Conservation (phyloP, 768 basidiomycete genomes). For the Exidia glandulosa region DNA sequence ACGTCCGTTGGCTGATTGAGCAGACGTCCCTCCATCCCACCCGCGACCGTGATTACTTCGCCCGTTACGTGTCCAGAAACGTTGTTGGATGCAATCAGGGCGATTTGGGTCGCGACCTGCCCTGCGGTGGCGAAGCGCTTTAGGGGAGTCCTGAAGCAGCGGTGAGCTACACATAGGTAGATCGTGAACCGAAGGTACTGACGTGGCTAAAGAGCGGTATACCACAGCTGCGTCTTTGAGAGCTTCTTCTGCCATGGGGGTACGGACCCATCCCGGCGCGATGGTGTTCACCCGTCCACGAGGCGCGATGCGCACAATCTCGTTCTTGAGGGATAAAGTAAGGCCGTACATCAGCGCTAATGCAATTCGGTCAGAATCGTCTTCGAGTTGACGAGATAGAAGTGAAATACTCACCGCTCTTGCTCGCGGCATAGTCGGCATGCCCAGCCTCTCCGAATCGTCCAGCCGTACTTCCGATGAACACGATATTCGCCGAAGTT, state of each 20-base stretch:
- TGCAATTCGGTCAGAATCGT: too few species aligned
- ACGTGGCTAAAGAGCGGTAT: slow-evolving; percentile 60
- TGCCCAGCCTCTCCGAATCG: slow-evolving; percentile 62
- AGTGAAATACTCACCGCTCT: slow-evolving; percentile 41
- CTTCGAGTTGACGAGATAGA: not conserved
- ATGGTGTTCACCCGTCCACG: slow-evolving; percentile 59
- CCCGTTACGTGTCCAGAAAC: slow-evolving; percentile 65
- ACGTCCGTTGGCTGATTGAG: slow-evolving; percentile 31
- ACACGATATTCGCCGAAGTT: slow-evolving; percentile 46
- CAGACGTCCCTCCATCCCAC: slow-evolving; percentile 69
- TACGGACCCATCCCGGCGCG: slow-evolving; percentile 51
- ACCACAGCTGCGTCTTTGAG: slow-evolving; percentile 43
- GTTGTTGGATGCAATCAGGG: slow-evolving; percentile 44
- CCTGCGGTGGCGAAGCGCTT: slow-evolving; percentile 52
- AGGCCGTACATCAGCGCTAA: slow-evolving; percentile 66
- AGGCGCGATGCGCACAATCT: slow-evolving; percentile 68
- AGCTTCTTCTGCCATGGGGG: slow-evolving; percentile 49
- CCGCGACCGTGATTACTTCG: slow-evolving; percentile 58
- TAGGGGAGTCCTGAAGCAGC: slow-evolving; percentile 43
- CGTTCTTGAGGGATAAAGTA: slow-evolving; percentile 60
- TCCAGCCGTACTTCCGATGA: slow-evolving; percentile 63
- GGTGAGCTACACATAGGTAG: not conserved
- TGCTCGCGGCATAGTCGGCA: slow-evolving; percentile 54
- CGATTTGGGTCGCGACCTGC: slow-evolving; percentile 59
- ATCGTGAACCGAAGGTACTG: slow-evolving; percentile 16